A percentile compares a stretch with the other conserved stretches of the same genome.
These are phyloP conservation scores for Medicago arabica DNA, from an alignment of 306 rosid species.

Conservation along the genomic window DNA sequence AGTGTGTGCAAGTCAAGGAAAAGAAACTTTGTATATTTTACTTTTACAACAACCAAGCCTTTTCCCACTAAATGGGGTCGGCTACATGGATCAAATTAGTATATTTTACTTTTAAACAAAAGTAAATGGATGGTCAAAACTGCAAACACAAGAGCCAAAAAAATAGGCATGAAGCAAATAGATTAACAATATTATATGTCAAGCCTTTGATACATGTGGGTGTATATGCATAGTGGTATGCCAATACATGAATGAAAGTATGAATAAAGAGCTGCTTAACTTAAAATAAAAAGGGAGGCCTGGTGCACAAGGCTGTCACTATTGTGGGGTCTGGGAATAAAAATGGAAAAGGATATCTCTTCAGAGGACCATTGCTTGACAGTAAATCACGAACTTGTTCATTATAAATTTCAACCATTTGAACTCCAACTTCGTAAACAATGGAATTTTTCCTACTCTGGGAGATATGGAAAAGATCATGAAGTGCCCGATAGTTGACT, in stretches of 20 bases:
- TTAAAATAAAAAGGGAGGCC: conserved; percentile 13
- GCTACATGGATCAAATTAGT: too few relatives aligned
- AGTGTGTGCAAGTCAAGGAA: conserved; percentile 98
- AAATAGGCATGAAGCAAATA: conserved; percentile 21
- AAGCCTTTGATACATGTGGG: conserved; percentile 6
- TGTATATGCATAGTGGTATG: conserved; percentile 2
- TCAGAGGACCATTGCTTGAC: conserved; percentile 75
- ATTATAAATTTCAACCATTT: conserved; percentile 98
- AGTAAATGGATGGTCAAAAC: conserved; percentile 20
- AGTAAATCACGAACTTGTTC: conserved; percentile 98
- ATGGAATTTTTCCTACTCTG: conserved; percentile 77
- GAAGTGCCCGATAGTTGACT: conserved; percentile 89
- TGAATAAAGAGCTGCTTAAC: conserved; percentile 12
- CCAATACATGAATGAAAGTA: conserved; percentile 29
- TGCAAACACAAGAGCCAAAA: conserved; percentile 13
- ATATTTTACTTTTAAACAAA: conserved; percentile 15
- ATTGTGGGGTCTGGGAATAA: conserved; percentile 29
- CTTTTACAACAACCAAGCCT: not conserved
- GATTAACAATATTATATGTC: conserved; percentile 14
- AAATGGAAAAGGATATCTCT: conserved; percentile 82
- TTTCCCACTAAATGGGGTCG: too few relatives aligned
- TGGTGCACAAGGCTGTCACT: not conserved
- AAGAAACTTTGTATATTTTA: conserved; percentile 28
- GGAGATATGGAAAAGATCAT: conserved; percentile 94
- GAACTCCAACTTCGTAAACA: conserved; percentile 90